These are phyloP conservation scores for Glarea lozoyensis DNA, from an alignment of 495 filamentous ascomycete genomes.

Conservation along the genomic window DNA sequence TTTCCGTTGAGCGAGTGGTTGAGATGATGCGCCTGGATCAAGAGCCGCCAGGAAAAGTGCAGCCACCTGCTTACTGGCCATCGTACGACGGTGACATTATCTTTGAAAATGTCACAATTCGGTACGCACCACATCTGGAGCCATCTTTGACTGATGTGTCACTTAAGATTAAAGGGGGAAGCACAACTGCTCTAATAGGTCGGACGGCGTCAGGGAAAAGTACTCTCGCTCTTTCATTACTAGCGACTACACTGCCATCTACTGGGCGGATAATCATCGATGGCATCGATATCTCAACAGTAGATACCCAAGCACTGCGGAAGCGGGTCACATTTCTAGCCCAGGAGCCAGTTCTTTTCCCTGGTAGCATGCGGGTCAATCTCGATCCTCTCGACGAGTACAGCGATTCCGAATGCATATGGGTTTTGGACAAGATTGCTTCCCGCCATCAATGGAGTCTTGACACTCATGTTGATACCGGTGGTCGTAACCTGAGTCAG, in stretches of 20 bases:
- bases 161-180: conserved; percentile 62
- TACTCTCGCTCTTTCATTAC: conserved; percentile 53
- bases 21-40: conserved; percentile 68
- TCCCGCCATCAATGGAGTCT: conserved; percentile 44
- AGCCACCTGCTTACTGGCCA: conserved; percentile 71
- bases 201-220: conserved; percentile 53
- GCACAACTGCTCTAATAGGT: conserved; percentile 39
- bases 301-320: conserved; percentile 50
- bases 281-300: conserved; percentile 48
- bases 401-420: conserved; percentile 38
- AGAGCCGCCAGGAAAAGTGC: conserved; percentile 54
- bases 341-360: conserved; percentile 56
- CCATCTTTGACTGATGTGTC: conserved; percentile 55
- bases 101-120: conserved; percentile 67
- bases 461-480: conserved; percentile 45
- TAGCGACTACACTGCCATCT: conserved; percentile 45
- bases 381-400: conserved; percentile 34
- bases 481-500: conserved; percentile 30
- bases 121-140: conserved; percentile 67
- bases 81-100: conserved; percentile 55
- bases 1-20: conserved; percentile 75
- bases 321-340: conserved; percentile 34
- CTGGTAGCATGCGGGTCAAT: conserved; percentile 49
- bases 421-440: conserved; percentile 43
- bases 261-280: conserved; percentile 50